Conservation (phyloP, 2,329 filamentous ascomycete genomes). For the Ceratocystiopsis sp. region DNA sequence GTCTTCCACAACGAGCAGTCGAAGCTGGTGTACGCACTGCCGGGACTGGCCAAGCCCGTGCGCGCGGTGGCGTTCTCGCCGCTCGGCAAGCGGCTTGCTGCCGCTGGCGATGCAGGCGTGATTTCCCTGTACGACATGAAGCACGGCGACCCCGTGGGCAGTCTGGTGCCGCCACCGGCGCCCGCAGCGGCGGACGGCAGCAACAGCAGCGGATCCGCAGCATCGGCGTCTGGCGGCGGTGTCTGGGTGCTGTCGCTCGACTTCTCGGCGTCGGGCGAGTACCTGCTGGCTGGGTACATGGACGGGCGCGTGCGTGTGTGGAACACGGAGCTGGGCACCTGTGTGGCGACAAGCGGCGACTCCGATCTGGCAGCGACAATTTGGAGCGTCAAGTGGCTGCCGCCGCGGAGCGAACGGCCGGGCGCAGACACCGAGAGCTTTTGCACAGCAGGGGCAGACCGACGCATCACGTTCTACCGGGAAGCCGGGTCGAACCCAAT, state of each 20-base stretch:
- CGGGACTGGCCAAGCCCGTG: constrained; percentile 73
- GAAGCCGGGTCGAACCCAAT: constrained; percentile 36
- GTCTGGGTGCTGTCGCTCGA: constrained; percentile 85
- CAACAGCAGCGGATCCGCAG: constrained; percentile 14
- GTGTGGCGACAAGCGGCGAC: constrained; percentile 88
- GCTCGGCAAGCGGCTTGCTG: constrained; percentile 65
- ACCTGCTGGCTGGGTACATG: constrained; percentile 70
- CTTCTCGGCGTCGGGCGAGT: constrained; percentile 89
- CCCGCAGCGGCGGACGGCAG: constrained; percentile 26
- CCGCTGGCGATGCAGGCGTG: constrained; percentile 73
- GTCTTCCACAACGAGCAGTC: constrained; percentile 89
- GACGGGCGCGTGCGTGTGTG: constrained; percentile 94
- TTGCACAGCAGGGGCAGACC: constrained; percentile 60
- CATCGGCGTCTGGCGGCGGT: too few species aligned
- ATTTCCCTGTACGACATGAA: constrained; percentile 86
- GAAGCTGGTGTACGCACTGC: constrained; percentile 68
- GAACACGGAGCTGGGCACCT: constrained; percentile 68
- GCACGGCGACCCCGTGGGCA: constrained; percentile 83
- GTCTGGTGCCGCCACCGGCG: constrained; percentile 36
- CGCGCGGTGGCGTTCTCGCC: constrained; percentile 80
- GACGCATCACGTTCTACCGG: constrained; percentile 64
- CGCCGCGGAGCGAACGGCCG: constrained; percentile 42
- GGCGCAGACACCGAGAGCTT: constrained; percentile 41
- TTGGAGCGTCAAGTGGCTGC: constrained; percentile 70
- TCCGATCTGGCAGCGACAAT: constrained; percentile 57